Base-by-base conservation (phyloP, 169 alveolate species). In the Besnoitia besnoiti region DNA sequence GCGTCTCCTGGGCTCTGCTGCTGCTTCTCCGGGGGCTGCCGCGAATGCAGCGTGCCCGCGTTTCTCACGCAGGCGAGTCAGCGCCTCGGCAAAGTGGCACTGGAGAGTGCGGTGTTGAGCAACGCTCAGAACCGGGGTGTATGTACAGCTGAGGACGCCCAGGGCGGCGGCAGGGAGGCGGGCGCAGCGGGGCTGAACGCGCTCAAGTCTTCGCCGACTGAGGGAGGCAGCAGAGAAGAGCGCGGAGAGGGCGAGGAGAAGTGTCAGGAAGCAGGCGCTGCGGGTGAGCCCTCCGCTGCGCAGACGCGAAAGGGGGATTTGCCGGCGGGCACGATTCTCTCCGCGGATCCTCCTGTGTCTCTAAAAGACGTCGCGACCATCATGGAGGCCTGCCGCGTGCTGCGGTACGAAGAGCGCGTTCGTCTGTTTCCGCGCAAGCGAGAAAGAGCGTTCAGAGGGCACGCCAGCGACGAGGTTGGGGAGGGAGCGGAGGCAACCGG, bases 301-400 rank as follows among this genome's bases (percentile, higher is more conserved):
- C 12, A n/a, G 44, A 5, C 2, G 21, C 39, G 46, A 7, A 5
- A 33, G 80, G 8, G 40, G 44, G 44, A 3, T n/a, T 19, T 1
- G 80, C 39, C 21, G 80, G 14, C 21, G 44, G 12, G 80, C 42
- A 30, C 7, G 44, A 42, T n/a, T 4, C 44, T 67, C 33, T 30
- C 76, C 37, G 44, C 80, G 39, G 80, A 33, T 19, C 10, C 80
- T 14, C 46, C 80, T 19, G 80, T 67, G 80, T 33, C 80, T 37
- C 7, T n/a, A 0, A 30, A 67, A 35, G 80, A 67, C 80, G 44
- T 67, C n/a, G 14, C 80, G 46, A 24, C 8, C 42, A 35, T 67
- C 44, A 35, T 67, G 80, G 80, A 30, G 8, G 80, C 80, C 12
- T 67, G 80, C 44, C 80, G 80, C 10, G 46, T 35, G 80, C 80